Percentiles rank a stretch among this genome's conserved stretches.
Evolutionary conservation across 192 early-diverging fungal species (phyloP).

Genomic region (Coemansia sp.): DNA sequence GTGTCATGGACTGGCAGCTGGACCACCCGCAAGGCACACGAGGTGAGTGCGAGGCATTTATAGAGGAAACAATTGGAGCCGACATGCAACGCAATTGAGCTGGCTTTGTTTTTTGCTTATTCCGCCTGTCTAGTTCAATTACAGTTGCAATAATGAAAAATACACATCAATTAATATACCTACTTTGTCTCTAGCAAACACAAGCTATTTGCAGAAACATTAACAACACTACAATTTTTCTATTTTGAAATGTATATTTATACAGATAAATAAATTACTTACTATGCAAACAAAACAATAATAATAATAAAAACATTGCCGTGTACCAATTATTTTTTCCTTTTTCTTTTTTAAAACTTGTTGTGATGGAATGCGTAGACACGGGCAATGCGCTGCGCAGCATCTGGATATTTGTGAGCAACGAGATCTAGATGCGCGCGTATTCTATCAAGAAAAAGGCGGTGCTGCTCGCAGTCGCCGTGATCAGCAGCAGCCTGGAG

Average conservation of each 20-base stretch:
- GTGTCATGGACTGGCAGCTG: conserved; percentile 86
- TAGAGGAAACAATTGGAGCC: conserved; percentile 22
- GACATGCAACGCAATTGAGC: neutral
- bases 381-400: conserved; percentile 18
- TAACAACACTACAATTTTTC: too few species aligned
- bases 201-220: too few species aligned
- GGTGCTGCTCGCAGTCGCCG: conserved; percentile 23
- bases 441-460: conserved; percentile 28
- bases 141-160: too few species aligned
- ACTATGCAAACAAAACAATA: too few species aligned
- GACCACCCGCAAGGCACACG: conserved; percentile 63
- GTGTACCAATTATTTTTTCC: too few species aligned
- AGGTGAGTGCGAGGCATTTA: conserved; percentile 64
- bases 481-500: conserved; percentile 10
- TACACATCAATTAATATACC: too few species aligned
- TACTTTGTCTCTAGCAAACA: too few species aligned
- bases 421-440: conserved; percentile 20
- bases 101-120: neutral
- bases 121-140: neutral
- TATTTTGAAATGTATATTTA: too few species aligned
- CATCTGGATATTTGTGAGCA: neutral
- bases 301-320: neutral
- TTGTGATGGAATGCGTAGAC: conserved; percentile 8
- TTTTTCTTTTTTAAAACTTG: neutral
- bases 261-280: too few species aligned